Base-by-base conservation (phyloP, 768 basidiomycete species). In the Mycena epipterygia region DNA sequence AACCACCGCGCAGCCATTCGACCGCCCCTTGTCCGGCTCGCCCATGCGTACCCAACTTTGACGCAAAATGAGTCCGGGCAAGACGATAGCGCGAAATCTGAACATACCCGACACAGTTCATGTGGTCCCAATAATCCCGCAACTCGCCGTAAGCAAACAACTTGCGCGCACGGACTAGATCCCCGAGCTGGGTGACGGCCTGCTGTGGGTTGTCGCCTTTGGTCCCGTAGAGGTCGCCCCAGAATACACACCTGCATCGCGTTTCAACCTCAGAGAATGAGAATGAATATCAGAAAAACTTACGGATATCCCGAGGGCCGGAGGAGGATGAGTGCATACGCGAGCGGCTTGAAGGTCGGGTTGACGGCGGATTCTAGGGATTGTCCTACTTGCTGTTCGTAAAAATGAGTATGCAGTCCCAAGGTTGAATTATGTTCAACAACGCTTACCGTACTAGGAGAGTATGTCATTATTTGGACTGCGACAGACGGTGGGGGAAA, bases 351-450 rank as follows among this genome's bases (percentile, higher is more conserved):
- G 80, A 90, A 90, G 56, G 80, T 80, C 11, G 74, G 70, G 53
- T 85, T 64, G 72, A 88, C 89, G 87, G 89, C 90, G 68, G 89
- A 89, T 70, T 90, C 87, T 67, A 90, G 76, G 4, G 85, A 80
- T 76, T 89, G 90, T 6, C 90, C 89, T 32, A 88, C 81, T 88
- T 89, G 88, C 88, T 89, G 33, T 66, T 32, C 16, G 32, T 16
- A 41, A 12, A 14, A 8, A 42, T 56, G 13, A 57, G 39, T 14
- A 41, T 57, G 21, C n/a, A n/a, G n/a, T n/a, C 25, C 4, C 25
- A 17, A 48, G n/a, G n/a, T n/a, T 23, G 6, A 48, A 25, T 39
- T 37, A 3, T 5, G 17, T 53, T 39, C 6, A 21, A 41, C 7
- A 44, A 21, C 29, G 25, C n/a, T 32, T 52, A 61, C 66, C 30